Base-by-base conservation (phyloP, 495 filamentous ascomycete genomes). In the Aspergillus leporis region DNA sequence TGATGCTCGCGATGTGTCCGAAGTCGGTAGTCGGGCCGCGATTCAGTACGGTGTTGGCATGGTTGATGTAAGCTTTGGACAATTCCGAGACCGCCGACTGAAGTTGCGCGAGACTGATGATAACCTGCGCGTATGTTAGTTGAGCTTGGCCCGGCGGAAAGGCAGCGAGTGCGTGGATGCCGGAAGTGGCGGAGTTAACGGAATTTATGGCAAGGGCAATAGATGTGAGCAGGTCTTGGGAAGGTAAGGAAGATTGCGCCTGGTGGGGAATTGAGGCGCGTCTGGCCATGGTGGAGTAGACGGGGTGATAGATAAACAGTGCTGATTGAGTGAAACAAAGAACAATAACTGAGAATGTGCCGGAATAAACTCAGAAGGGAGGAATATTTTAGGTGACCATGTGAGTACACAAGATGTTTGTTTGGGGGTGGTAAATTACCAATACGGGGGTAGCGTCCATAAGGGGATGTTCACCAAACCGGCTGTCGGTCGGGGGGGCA, bases 11-110 rank as follows among this genome's bases (percentile, higher is more conserved):
- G 54, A 86, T 75, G 52, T 74, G 68, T 13, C 75, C 69, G 21
- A 81, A 66, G 53, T 85, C 84, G 48, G 87, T 19, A 74, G 47
- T 70, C 69, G 46, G 75, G n/a, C 81, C 83, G 61, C 86, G 84
- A 54, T 83, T 85, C 34, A 95, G 83, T 41, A 95, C 81, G 10
- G 86, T 85, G 63, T 91, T 90, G 65, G 88, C 89, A 72, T 95
- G 90, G 63, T 87, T 85, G 63, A 94, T 79, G 72, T 94, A 96
- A 55, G 91, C 89, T 65, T 84, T 81, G 55, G 87, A 87, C 55
- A 93, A 81, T 52, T 86, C 85, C 62, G 85, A 83, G 72, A 92
- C 86, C 49, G 90, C 81, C 41, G 82, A 82, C 60, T 91, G 87
- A 31, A 93, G 84, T 36, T 86, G 87, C 58, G 85, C 82, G 47